Evolutionary conservation across 495 filamentous ascomycete species (phyloP), one percentile per base, ranked within the genome.

Genomic region (Xylaria nigripes): DNA sequence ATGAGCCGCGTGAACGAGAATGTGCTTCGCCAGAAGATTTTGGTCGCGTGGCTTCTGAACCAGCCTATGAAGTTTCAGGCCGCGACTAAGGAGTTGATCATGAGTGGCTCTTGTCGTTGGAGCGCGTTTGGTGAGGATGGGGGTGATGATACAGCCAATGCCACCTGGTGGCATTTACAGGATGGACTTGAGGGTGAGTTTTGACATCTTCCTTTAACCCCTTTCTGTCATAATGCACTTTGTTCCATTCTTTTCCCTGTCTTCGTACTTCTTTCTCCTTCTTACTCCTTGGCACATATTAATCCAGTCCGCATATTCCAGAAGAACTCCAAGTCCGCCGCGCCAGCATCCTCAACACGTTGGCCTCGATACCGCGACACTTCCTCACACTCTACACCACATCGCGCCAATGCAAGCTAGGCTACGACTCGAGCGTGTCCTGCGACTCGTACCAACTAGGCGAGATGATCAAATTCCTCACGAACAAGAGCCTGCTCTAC

Each of bases 381-480:
- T 92, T 92, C 57, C 68, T 93, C 9, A 66, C 73, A 12, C 71
- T 84, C 0, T 95, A 91, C 67, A 76, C 74, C 4, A 84, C 81
- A 12, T 55, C 79, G 29, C 64, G 74, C 5, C 84, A 91, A 61
- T 95, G 90, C 67, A 83, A 82, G 50, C 79, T 86, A 0, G 87
- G 86, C 36, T 89, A 92, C 62, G 86, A 84, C 53, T 84, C 84
- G 32, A 86, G 81, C 36, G 71, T 76, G 15, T 79, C 85, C 55
- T 95, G 90, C 66, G 90, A 95, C 68, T 81, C 84, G 5, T 95
- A 88, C 66, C 88, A 95, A 61, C 76, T 94, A 0, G 90, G 90
- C 15, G 87, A 94, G 69, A 89, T 90, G 76, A 69, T 87, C 55
- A 85, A 86, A 36, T 95, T 94, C 66, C 83, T 95, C 23, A 63